A percentile compares a stretch with the other conserved stretches of the same genome.
These are phyloP conservation scores for Pilobolus umbonatus DNA, from an alignment of 192 early-diverging fungal genomes.

Conservation along the genomic window DNA sequence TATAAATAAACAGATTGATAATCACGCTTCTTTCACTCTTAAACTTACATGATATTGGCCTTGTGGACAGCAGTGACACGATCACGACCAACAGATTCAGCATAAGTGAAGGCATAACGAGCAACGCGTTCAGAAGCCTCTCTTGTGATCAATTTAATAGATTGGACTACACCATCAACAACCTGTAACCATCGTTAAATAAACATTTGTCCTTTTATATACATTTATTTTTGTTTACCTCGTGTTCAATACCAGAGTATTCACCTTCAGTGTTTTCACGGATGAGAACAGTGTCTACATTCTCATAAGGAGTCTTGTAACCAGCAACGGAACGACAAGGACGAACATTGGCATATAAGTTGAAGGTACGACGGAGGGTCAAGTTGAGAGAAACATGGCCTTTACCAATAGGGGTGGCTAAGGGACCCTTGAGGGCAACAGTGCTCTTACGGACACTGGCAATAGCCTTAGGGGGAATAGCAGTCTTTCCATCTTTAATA, in stretches of 20 bases:
- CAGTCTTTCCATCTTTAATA: slow-evolving; percentile 84
- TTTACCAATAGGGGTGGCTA: slow-evolving; percentile 97
- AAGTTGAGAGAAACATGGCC: slow-evolving; percentile 94
- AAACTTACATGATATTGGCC: slow-evolving; percentile 79
- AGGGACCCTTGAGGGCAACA: slow-evolving; percentile 93
- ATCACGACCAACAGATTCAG: slow-evolving; percentile 80
- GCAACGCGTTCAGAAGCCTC: slow-evolving; percentile 87
- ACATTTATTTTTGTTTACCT: slow-evolving; percentile 16
- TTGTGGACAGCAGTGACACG: slow-evolving; percentile 98
- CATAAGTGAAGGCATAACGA: slow-evolving; percentile 93
- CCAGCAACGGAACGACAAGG: slow-evolving; percentile 95
- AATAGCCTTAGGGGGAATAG: slow-evolving; percentile 87
- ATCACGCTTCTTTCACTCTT: not conserved
- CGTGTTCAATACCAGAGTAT: slow-evolving; percentile 98
- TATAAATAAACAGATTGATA: slow-evolving; percentile 1
- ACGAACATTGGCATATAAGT: slow-evolving; percentile 96
- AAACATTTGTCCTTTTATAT: not conserved
- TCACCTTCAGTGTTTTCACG: slow-evolving; percentile 99
- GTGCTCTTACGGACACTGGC: slow-evolving; percentile 91
- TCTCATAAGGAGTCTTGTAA: slow-evolving; percentile 91
- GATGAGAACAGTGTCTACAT: slow-evolving; percentile 95
- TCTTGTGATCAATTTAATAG: slow-evolving; percentile 97
- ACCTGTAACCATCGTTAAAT: slow-evolving; percentile 34
- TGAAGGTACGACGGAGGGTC: slow-evolving; percentile 87
- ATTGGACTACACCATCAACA: slow-evolving; percentile 94